phyloP scores from a whole-genome alignment of 2,329 filamentous ascomycete species.

The Paecilomyces sp. region DNA sequence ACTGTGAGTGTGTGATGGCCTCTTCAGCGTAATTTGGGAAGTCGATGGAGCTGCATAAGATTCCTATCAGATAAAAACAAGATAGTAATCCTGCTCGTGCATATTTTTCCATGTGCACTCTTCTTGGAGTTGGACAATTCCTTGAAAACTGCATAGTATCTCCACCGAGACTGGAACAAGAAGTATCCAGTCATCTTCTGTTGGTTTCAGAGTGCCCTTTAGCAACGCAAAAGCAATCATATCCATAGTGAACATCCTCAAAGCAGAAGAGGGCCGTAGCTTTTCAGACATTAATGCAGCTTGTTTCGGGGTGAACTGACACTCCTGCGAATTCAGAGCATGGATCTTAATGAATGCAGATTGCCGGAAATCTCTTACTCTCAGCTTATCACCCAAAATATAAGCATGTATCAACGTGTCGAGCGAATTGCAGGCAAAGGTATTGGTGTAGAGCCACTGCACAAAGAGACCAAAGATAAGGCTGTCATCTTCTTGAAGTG shows the following conservation, averaged over 20 bases:
- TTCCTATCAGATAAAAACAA: not conserved
- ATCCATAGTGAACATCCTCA: conserved; percentile 7
- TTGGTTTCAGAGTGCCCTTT: not conserved
- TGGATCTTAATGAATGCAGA: conserved; percentile 3
- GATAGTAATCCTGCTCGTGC: not conserved
- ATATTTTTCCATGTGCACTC: not conserved
- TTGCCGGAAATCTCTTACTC: conserved; percentile 1
- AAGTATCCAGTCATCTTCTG: conserved; percentile 1
- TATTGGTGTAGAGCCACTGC: conserved; percentile 8
- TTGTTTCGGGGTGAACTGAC: conserved; percentile 4
- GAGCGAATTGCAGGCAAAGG: not conserved
- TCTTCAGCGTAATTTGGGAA: no score
- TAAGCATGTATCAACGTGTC: conserved; percentile 2
- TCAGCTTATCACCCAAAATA: conserved; percentile 5
- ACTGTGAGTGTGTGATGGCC: no score
- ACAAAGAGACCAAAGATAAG: conserved; percentile 6
- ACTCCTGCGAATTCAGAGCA: not conserved
- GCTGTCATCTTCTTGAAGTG: conserved; percentile 4
- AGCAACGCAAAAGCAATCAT: conserved; percentile 4
- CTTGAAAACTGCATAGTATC: conserved; percentile 1
- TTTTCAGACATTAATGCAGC: conserved; percentile 3
- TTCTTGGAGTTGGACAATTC: not conserved
- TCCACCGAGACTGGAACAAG: conserved; percentile 3
- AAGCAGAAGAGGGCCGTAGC: not conserved
- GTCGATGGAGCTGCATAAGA: no score